Evolutionary conservation across 331 rosid species (phyloP).

Genomic region (Malus hybrid): DNA sequence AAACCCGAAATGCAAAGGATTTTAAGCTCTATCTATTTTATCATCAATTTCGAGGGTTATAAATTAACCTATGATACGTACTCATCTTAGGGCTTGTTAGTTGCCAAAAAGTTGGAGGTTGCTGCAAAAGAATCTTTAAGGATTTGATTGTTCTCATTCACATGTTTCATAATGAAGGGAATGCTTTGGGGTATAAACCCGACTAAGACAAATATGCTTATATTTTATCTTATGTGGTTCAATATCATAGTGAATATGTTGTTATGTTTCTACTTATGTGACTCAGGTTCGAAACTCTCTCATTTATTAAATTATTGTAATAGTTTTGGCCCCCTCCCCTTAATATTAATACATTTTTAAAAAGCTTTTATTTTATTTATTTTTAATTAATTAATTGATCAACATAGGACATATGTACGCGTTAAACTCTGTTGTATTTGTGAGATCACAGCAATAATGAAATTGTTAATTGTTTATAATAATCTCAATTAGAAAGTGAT

Average conservation of each 20-base stretch:
- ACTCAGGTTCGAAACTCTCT: no score
- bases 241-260: no score
- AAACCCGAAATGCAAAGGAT: background rate
- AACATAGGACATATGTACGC: background rate
- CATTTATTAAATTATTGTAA: no score
- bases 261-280: no score
- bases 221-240: no score
- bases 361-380: background rate
- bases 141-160: slow-evolving; percentile 44
- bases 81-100: slow-evolving; percentile 9
- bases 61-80: background rate
- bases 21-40: background rate
- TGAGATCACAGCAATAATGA: background rate
- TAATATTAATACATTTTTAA: no score
- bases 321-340: no score
- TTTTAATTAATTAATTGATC: background rate
- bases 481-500: slow-evolving; percentile 5
- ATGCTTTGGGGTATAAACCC: slow-evolving; percentile 7
- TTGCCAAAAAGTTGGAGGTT: slow-evolving; percentile 48
- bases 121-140: slow-evolving; percentile 34
- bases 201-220: background rate
- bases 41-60: background rate
- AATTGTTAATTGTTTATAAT: background rate
- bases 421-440: background rate
- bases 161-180: slow-evolving; percentile 17